Percentiles rank a stretch among this genome's conserved stretches.
Evolutionary conservation across 768 basidiomycete genomes (phyloP).

Genomic region (Holtermannia corniformis): DNA sequence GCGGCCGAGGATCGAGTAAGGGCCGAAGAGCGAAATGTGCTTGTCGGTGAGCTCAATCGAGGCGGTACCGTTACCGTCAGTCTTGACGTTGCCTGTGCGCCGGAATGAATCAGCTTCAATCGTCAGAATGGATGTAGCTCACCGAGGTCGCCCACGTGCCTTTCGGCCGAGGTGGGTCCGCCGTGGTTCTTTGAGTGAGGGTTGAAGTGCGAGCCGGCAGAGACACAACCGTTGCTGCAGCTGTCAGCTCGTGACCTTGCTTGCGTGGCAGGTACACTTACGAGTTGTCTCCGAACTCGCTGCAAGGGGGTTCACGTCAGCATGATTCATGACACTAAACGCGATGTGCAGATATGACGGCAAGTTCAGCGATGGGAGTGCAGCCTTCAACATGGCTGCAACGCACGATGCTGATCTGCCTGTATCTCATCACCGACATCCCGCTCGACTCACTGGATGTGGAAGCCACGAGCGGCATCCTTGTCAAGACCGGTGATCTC

Average conservation of each 20-base stretch:
- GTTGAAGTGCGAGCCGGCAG: conserved; percentile 70
- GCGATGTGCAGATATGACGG: too few species aligned
- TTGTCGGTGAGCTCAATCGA: conserved; percentile 53
- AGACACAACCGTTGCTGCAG: conserved; percentile 41
- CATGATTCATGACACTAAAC: not conserved
- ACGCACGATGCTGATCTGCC: too few species aligned
- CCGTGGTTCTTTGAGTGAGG: conserved; percentile 59
- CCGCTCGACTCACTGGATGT: conserved; percentile 59
- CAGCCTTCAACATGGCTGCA: too few species aligned
- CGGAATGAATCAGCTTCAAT: not conserved
- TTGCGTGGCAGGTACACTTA: too few species aligned
- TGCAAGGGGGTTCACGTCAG: conserved; percentile 30
- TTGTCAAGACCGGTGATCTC: conserved; percentile 55
- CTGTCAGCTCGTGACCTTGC: too few species aligned
- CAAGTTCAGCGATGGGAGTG: too few species aligned
- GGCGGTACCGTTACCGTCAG: conserved; percentile 53
- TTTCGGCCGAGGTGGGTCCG: conserved; percentile 46
- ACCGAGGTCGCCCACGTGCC: conserved; percentile 57
- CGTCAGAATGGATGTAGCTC: conserved; percentile 3
- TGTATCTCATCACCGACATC: too few species aligned
- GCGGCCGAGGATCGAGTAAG: conserved; percentile 61
- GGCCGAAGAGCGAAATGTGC: conserved; percentile 59
- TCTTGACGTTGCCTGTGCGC: conserved; percentile 62
- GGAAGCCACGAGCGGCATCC: conserved; percentile 59
- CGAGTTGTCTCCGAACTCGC: conserved; percentile 55